Conservation (phyloP, 306 rosid species). For the Lagenaria siceraria region DNA sequence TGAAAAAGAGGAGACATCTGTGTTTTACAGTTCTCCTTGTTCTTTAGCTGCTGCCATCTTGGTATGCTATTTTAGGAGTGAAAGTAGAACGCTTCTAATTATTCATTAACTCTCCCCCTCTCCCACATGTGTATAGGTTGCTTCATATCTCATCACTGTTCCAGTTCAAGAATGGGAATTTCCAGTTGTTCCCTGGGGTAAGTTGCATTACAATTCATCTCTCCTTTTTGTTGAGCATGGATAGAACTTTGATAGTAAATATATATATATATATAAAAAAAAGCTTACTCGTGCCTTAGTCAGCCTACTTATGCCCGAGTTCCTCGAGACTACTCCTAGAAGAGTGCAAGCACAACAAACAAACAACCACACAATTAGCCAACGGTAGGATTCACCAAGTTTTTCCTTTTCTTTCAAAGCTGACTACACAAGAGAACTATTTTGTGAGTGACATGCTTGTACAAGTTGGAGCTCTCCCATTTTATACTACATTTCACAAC, state of each 20-base stretch:
- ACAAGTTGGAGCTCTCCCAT: too few species aligned
- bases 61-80: slow-evolving; percentile 24
- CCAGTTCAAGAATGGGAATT: slow-evolving; percentile 73
- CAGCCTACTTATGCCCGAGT: too few species aligned
- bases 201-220: slow-evolving; percentile 14
- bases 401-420: not conserved
- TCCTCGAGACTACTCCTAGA: not conserved
- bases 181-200: slow-evolving; percentile 87
- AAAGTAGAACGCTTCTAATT: not conserved
- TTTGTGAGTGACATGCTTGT: not conserved
- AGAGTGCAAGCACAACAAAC: not conserved
- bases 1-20: slow-evolving; percentile 57
- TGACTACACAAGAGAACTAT: not conserved
- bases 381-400: not conserved
- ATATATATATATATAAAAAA: too few species aligned
- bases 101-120: not conserved
- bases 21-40: slow-evolving; percentile 35
- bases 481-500: too few species aligned
- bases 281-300: too few species aligned
- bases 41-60: slow-evolving; percentile 70
- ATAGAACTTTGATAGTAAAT: not conserved
- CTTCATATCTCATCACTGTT: slow-evolving; percentile 57
- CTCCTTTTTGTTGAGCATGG: not conserved
- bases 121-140: slow-evolving; percentile 33
- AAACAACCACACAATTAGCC: not conserved